Evolutionary conservation across 768 basidiomycete species (phyloP).

Genomic region (Leccinum fibrillosum): DNA sequence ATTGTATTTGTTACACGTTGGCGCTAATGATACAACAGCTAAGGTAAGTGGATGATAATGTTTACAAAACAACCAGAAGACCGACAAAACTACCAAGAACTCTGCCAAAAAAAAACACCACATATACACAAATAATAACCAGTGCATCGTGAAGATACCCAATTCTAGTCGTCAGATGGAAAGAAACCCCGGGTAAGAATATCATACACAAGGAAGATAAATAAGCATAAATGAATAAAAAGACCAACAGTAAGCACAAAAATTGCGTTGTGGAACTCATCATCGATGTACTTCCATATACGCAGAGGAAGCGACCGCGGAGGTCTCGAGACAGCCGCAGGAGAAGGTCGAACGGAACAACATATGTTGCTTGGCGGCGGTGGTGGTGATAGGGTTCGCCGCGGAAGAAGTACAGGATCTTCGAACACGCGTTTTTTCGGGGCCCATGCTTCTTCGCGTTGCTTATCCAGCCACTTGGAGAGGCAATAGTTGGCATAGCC

Average conservation of each 20-base stretch:
- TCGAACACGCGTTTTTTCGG: conserved; percentile 22
- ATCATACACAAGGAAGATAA: conserved; percentile 28
- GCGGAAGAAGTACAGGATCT: conserved; percentile 15
- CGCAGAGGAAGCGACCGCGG: conserved; percentile 12
- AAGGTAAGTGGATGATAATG: not conserved
- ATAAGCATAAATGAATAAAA: conserved; percentile 26
- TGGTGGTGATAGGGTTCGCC: conserved; percentile 16
- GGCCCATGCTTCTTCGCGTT: conserved; percentile 17
- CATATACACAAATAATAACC: conserved; percentile 1
- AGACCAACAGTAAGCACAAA: conserved; percentile 24
- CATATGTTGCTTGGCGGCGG: not conserved
- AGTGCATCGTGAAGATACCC: not conserved
- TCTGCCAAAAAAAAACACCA: conserved; percentile 9
- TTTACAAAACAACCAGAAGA: not conserved
- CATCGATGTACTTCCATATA: conserved; percentile 18
- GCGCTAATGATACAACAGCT: conserved; percentile 16
- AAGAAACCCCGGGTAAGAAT: conserved; percentile 25
- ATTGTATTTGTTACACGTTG: conserved; percentile 2
- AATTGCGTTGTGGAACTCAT: conserved; percentile 30
- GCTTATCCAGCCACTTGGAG: conserved; percentile 26
- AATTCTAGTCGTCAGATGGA: conserved; percentile 25
- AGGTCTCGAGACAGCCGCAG: not conserved
- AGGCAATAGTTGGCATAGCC: conserved; percentile 28
- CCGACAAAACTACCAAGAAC: not conserved
- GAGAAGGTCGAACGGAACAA: not conserved